Evolutionary conservation across 129 eudicot genomes (phyloP).

Genomic region (Dittrichia graveolens): DNA sequence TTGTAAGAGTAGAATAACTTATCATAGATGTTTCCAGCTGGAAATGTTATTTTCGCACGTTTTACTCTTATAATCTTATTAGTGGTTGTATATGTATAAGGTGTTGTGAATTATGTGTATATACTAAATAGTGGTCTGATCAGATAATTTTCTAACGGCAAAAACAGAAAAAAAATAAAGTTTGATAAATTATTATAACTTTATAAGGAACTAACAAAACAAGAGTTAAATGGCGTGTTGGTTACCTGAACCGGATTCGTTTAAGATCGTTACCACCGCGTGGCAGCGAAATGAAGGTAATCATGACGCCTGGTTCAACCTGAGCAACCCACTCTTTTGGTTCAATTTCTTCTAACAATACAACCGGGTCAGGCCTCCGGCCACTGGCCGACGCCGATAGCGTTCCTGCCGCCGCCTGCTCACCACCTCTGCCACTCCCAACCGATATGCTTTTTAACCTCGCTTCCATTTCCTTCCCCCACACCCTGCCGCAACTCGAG

Average conservation of each 20-base stretch:
- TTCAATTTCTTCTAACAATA: slow-evolving; percentile 60
- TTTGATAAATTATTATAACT: too few species aligned
- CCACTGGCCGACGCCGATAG: slow-evolving; percentile 54
- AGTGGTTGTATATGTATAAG: too few species aligned
- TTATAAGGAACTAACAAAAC: background rate
- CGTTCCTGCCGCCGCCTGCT: slow-evolving; percentile 41
- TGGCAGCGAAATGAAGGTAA: slow-evolving; percentile 66
- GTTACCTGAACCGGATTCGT: slow-evolving; percentile 87
- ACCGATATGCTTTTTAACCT: slow-evolving; percentile 64
- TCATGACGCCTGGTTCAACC: too few species aligned
- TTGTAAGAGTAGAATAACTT: too few species aligned
- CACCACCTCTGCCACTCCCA: slow-evolving; percentile 47
- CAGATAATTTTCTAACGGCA: too few species aligned
- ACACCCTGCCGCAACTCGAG: slow-evolving; percentile 63
- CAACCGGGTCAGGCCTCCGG: slow-evolving; percentile 55
- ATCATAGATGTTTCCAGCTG: too few species aligned
- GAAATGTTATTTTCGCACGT: too few species aligned
- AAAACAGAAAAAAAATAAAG: too few species aligned
- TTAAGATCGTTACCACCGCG: slow-evolving; percentile 86
- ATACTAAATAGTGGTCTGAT: too few species aligned
- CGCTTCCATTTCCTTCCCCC: slow-evolving; percentile 82
- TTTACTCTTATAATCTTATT: too few species aligned
- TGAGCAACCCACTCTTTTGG: slow-evolving; percentile 83
- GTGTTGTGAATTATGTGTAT: too few species aligned
- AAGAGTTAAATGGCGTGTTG: background rate